A percentile compares a stretch with the other conserved stretches of the same genome.
phyloP scores from a whole-genome alignment of 371 early-diverging fungal genomes.

The Zychaea mexicana region DNA sequence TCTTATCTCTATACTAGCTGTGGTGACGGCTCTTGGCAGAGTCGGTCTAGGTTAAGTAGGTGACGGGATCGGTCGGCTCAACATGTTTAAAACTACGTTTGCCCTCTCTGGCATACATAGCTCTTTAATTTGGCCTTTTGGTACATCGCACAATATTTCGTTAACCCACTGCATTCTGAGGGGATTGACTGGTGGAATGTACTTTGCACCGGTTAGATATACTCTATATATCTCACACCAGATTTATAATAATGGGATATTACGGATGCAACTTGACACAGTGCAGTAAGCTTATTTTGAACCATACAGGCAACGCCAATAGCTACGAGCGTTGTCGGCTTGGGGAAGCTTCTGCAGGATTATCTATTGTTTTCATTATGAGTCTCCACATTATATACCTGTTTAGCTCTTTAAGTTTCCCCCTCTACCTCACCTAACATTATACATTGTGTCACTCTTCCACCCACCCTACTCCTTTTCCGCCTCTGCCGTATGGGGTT shows the following conservation, averaged over 20 bases:
- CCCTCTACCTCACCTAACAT: too few relatives aligned
- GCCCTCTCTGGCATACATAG: constrained; percentile 39
- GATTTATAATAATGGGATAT: neutral
- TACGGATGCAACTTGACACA: too few relatives aligned
- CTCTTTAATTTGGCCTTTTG: constrained; percentile 61
- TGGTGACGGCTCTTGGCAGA: constrained; percentile 63
- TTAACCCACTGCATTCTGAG: constrained; percentile 54
- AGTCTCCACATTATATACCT: too few relatives aligned
- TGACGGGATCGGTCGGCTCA: constrained; percentile 64
- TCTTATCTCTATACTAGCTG: constrained; percentile 30
- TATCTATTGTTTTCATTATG: constrained; percentile 55
- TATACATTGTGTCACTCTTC: too few relatives aligned
- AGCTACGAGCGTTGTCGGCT: constrained; percentile 54
- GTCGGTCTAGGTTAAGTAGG: constrained; percentile 63
- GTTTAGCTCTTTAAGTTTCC: too few relatives aligned
- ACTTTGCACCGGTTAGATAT: constrained; percentile 23
- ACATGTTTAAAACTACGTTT: constrained; percentile 27
- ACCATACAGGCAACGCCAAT: constrained; percentile 49
- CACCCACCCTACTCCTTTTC: too few relatives aligned
- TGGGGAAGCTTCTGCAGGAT: constrained; percentile 53
- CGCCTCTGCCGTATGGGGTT: too few relatives aligned
- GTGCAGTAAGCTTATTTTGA: too few relatives aligned
- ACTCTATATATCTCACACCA: too few relatives aligned
- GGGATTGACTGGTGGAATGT: constrained; percentile 43
- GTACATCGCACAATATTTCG: constrained; percentile 41